These are phyloP conservation scores for Circinella minor DNA, from an alignment of 371 early-diverging fungal species.

Conservation along the genomic window DNA sequence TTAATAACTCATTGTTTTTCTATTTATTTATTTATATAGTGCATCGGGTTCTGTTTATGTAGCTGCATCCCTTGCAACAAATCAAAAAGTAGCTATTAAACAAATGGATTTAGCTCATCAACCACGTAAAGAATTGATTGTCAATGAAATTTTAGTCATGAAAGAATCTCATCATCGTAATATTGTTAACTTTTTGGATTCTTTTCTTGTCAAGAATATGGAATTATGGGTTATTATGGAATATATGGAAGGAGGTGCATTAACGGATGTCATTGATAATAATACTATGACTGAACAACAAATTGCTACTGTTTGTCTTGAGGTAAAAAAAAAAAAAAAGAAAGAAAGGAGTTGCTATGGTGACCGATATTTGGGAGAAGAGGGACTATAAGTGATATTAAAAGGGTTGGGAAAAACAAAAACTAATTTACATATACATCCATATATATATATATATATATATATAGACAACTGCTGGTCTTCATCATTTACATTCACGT, in stretches of 20 bases:
- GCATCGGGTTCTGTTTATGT: constrained; percentile 97
- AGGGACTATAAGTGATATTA: no score
- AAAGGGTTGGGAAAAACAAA: not conserved
- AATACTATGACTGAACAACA: constrained; percentile 90
- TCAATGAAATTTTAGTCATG: constrained; percentile 97
- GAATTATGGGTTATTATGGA: constrained; percentile 99
- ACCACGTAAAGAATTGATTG: constrained; percentile 94
- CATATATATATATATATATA: not conserved
- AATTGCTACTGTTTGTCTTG: constrained; percentile 89
- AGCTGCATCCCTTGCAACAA: constrained; percentile 70
- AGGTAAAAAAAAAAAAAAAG: constrained; percentile 52
- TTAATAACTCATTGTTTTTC: no score
- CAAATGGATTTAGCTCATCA: constrained; percentile 95
- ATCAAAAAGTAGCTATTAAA: constrained; percentile 92
- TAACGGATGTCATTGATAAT: constrained; percentile 96
- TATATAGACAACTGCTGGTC: constrained; percentile 78
- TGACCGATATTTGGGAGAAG: not conserved
- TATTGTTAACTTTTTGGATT: constrained; percentile 94
- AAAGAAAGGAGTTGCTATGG: no score
- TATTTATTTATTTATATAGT: constrained; percentile 51
- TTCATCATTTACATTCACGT: constrained; percentile 90
- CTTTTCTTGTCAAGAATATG: constrained; percentile 79
- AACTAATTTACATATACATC: not conserved
- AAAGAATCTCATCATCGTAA: constrained; percentile 94
- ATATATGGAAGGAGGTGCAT: constrained; percentile 97